Conservation (phyloP, 257 asterid species). For the Ocimum tenuiflorum region DNA sequence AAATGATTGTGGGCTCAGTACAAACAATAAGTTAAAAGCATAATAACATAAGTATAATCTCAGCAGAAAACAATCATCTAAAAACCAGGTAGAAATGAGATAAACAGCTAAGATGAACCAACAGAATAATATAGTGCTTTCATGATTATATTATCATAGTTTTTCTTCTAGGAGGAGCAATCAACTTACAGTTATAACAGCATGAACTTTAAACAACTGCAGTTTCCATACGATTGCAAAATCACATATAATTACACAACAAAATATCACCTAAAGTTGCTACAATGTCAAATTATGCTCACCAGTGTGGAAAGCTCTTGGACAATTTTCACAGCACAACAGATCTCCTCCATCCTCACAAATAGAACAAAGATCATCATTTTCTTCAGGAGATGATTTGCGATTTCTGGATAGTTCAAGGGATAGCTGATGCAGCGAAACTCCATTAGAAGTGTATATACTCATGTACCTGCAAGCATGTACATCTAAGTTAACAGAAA, state of each 20-base stretch:
- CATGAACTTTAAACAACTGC: not conserved
- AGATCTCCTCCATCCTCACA: slow-evolving; percentile 76
- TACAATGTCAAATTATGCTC: slow-evolving; percentile 10
- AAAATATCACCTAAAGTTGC: not conserved
- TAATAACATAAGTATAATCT: not conserved
- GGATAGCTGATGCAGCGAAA: slow-evolving; percentile 66
- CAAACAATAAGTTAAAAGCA: not conserved
- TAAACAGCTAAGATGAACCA: not conserved
- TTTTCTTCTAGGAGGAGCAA: not conserved
- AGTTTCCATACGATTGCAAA: not conserved
- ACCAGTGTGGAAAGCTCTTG: slow-evolving; percentile 86
- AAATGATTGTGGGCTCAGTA: not conserved
- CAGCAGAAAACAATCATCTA: not conserved
- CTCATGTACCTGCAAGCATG: slow-evolving; percentile 58
- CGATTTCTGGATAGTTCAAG: slow-evolving; percentile 44
- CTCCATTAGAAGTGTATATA: slow-evolving; percentile 75
- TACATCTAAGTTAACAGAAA: slow-evolving; percentile 18
- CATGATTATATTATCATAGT: not conserved
- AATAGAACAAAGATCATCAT: slow-evolving; percentile 78
- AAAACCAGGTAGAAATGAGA: slow-evolving; percentile 14
- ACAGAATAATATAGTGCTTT: not conserved
- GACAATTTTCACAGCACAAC: slow-evolving; percentile 80
- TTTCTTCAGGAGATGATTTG: slow-evolving; percentile 49
- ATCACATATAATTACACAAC: not conserved
- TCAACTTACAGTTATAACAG: not conserved